phyloP scores from a whole-genome alignment of 768 basidiomycete species.

The Collybia nuda region DNA sequence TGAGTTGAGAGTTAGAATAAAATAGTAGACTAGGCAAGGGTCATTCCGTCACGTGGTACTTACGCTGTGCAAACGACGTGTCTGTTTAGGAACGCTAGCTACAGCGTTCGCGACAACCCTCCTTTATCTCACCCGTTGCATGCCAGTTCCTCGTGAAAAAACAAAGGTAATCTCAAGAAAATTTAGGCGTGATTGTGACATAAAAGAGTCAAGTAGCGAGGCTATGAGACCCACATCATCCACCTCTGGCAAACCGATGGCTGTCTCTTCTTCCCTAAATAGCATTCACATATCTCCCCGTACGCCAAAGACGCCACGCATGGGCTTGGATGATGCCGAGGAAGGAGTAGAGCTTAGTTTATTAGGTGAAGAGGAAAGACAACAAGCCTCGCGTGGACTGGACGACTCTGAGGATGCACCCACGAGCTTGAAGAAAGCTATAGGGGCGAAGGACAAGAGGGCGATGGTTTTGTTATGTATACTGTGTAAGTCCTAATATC shows the following conservation, averaged over 20 bases:
- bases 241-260: constrained; percentile 39
- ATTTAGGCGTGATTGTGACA: constrained; percentile 1
- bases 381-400: constrained; percentile 42
- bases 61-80: neutral
- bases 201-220: constrained; percentile 18
- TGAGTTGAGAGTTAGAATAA: no score
- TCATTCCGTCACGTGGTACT: neutral
- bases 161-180: constrained; percentile 10
- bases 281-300: constrained; percentile 61
- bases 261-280: constrained; percentile 56
- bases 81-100: neutral
- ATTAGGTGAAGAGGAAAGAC: constrained; percentile 55
- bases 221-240: constrained; percentile 40
- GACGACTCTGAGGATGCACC: constrained; percentile 33
- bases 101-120: neutral
- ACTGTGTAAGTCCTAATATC: constrained; percentile 63
- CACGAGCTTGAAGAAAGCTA: constrained; percentile 39
- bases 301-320: constrained; percentile 39
- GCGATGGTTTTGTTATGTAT: constrained; percentile 84
- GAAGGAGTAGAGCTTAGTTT: constrained; percentile 66
- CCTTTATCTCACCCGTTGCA: constrained; percentile 15
- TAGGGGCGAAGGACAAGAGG: constrained; percentile 76
- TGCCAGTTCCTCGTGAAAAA: constrained; percentile 25
- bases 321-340: constrained; percentile 33
- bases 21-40: no score